Evolutionary conservation across 2,329 filamentous ascomycete species (phyloP).

Genomic region (Beauveria bassiana): DNA sequence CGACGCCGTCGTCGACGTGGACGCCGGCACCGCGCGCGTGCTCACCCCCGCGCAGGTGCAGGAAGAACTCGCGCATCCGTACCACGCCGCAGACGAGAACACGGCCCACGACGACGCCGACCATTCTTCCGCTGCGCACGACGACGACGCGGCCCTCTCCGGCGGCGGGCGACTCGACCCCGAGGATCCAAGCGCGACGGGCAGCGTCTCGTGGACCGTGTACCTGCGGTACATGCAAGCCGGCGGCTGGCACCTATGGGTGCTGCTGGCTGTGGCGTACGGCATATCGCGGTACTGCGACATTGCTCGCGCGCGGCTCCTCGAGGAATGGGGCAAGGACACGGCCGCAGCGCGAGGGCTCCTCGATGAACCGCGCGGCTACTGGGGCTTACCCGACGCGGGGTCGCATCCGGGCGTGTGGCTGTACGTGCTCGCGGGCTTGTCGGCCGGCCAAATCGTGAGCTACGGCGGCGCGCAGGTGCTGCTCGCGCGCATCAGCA

Average conservation of each 20-base stretch:
- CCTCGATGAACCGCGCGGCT: conserved; percentile 5
- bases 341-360: conserved; percentile 14
- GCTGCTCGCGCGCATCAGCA: conserved; percentile 69
- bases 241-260: conserved; percentile 69
- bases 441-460: conserved; percentile 55
- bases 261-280: conserved; percentile 54
- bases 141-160: conserved; percentile 13
- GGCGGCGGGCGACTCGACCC: conserved; percentile 20
- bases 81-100: conserved; percentile 24
- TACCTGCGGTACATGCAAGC: conserved; percentile 85
- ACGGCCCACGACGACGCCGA: conserved; percentile 23
- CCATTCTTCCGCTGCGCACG: conserved; percentile 12
- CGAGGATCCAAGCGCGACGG: conserved; percentile 38
- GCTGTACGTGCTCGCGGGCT: conserved; percentile 60
- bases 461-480: conserved; percentile 54
- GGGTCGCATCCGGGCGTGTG: conserved; percentile 61
- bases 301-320: conserved; percentile 66
- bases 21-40: conserved; percentile 48
- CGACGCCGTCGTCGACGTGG: conserved; percentile 64
- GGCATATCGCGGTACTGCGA: conserved; percentile 55
- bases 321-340: conserved; percentile 79
- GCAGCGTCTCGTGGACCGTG: conserved; percentile 65
- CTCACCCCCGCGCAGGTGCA: conserved; percentile 38
- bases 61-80: conserved; percentile 30
- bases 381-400: conserved; percentile 49